These are phyloP conservation scores for Rhizophagus sp. DNA, from an alignment of 192 early-diverging fungal genomes.

Conservation along the genomic window DNA sequence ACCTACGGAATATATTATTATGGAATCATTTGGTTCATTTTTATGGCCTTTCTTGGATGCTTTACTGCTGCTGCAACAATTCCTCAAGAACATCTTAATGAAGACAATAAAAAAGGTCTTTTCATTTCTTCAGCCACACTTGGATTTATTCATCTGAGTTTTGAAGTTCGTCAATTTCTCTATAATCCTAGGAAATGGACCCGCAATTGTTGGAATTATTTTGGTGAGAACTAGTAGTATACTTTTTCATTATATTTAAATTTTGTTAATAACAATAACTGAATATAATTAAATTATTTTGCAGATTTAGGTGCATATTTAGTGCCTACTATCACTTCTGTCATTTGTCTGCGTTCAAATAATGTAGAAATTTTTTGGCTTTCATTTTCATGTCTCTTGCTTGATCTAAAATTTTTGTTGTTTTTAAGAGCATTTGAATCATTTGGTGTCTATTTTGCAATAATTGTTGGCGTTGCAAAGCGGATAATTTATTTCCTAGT, in stretches of 20 bases:
- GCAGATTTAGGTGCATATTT: background rate
- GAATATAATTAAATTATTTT: background rate
- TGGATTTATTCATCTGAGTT: background rate
- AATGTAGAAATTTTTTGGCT: too few species aligned
- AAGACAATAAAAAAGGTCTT: too few species aligned
- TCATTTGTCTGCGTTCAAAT: background rate
- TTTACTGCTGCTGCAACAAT: background rate
- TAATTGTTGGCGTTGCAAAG: background rate
- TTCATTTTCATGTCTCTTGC: background rate
- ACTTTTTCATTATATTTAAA: too few species aligned
- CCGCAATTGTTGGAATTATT: background rate
- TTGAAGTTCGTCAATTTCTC: constrained; percentile 5
- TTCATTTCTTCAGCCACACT: background rate
- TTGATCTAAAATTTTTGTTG: background rate
- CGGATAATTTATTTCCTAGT: background rate
- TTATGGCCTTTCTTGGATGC: background rate
- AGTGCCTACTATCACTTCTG: background rate
- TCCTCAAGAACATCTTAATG: background rate
- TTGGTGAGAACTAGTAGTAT: background rate
- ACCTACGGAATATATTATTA: background rate
- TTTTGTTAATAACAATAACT: too few species aligned
- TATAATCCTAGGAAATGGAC: background rate
- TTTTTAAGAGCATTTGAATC: constrained; percentile 3
- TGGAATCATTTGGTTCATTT: background rate
- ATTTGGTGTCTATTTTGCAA: constrained; percentile 11